Conservation (phyloP, 2,329 filamentous ascomycete species). For the Penicillium sp. region DNA sequence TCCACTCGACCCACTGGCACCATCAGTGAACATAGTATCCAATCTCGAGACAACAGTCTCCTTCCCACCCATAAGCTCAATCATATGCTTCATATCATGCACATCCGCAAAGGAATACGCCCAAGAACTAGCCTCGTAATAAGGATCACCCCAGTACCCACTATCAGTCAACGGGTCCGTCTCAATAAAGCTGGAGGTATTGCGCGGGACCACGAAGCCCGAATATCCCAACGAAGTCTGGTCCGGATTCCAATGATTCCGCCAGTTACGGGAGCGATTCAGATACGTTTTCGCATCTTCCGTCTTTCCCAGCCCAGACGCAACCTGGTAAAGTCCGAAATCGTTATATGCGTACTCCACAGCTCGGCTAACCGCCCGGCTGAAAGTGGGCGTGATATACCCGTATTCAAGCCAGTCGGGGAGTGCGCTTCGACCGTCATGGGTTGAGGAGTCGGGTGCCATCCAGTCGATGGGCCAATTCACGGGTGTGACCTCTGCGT, state of each 20-base stretch:
- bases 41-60: conserved; percentile 45
- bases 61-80: conserved; percentile 57
- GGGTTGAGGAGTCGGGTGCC: conserved; percentile 61
- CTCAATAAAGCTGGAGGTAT: conserved; percentile 50
- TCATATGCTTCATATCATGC: conserved; percentile 61
- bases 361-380: conserved; percentile 62
- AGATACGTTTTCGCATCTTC: conserved; percentile 61
- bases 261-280: conserved; percentile 66
- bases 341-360: conserved; percentile 71
- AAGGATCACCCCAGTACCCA: conserved; percentile 64
- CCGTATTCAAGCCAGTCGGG: conserved; percentile 67
- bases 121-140: conserved; percentile 63
- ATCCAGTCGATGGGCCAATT: conserved; percentile 58
- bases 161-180: conserved; percentile 55
- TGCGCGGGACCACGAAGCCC: conserved; percentile 67
- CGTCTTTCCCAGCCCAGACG: conserved; percentile 54
- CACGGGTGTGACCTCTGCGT: conserved; percentile 63
- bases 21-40: conserved; percentile 57
- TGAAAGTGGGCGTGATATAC: conserved; percentile 64
- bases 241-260: conserved; percentile 68
- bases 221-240: conserved; percentile 60
- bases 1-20: conserved; percentile 36
- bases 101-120: conserved; percentile 70
- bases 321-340: conserved; percentile 66
- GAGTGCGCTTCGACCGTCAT: conserved; percentile 67